phyloP scores from a whole-genome alignment of 179 eudicot species.

The Actinidia chinensis region DNA sequence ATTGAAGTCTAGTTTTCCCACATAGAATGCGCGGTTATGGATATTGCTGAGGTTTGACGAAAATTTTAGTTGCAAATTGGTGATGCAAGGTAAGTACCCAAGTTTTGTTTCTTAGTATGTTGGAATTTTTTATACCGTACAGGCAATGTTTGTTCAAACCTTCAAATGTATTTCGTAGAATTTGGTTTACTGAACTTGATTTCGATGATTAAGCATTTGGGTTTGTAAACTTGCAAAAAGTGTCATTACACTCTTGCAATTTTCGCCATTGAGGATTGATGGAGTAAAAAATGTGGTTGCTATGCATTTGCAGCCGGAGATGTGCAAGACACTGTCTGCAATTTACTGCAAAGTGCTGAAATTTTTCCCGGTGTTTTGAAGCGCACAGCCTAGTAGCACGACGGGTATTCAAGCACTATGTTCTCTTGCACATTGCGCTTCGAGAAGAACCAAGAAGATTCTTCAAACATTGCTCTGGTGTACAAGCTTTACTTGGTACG shows the following conservation, averaged over 20 bases:
- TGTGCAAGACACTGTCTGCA: constrained; percentile 76
- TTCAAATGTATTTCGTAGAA: too few relatives aligned
- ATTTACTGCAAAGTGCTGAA: constrained; percentile 68
- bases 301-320: constrained; percentile 83
- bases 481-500: constrained; percentile 89
- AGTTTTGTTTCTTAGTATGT: not conserved
- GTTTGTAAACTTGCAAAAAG: too few relatives aligned
- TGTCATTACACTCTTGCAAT: too few relatives aligned
- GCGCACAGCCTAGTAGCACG: constrained; percentile 88
- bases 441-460: constrained; percentile 86
- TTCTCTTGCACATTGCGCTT: constrained; percentile 87
- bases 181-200: too few relatives aligned
- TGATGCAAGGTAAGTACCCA: constrained; percentile 72
- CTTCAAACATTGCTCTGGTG: constrained; percentile 94
- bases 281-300: constrained; percentile 16
- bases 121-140: too few relatives aligned
- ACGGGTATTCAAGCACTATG: constrained; percentile 96
- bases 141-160: too few relatives aligned
- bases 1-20: constrained; percentile 14
- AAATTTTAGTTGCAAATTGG: constrained; percentile 61
- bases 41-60: constrained; percentile 72
- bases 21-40: constrained; percentile 51
- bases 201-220: too few relatives aligned
- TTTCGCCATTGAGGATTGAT: not conserved
- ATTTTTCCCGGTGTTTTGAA: constrained; percentile 83